Conservation (phyloP, 495 filamentous ascomycete genomes). For the Platismatia glauca region DNA sequence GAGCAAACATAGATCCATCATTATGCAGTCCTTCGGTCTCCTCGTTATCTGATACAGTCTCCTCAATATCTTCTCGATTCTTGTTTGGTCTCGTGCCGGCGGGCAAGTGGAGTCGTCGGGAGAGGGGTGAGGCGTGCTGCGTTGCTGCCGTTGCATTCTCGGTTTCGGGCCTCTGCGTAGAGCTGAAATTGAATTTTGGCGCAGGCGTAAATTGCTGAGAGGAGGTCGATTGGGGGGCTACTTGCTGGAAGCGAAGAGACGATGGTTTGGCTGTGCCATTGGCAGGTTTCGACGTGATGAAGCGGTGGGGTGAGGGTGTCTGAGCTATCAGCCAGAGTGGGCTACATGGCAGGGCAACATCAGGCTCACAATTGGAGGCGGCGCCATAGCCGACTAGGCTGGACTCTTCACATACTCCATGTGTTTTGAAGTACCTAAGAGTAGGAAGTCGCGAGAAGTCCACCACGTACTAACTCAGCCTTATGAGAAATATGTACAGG, state of each 20-base stretch:
- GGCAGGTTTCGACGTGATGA: slow-evolving; percentile 5
- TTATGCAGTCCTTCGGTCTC: background rate
- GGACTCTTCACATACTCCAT: slow-evolving; percentile 1
- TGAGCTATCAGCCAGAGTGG: background rate
- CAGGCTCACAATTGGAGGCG: slow-evolving; percentile 7
- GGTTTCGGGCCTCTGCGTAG: background rate
- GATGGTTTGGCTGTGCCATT: slow-evolving; percentile 3
- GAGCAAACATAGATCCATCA: background rate
- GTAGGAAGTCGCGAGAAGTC: background rate
- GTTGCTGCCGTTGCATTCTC: slow-evolving; percentile 4
- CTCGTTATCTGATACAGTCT: slow-evolving; percentile 8
- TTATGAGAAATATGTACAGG: background rate
- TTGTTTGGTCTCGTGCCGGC: background rate
- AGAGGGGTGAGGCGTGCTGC: background rate
- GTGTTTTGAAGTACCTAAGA: background rate
- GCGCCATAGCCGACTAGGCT: slow-evolving; percentile 2
- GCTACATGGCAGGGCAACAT: background rate
- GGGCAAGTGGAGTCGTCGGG: background rate
- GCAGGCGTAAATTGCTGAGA: slow-evolving; percentile 11
- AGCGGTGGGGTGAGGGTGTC: slow-evolving; percentile 15
- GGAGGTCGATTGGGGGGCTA: background rate
- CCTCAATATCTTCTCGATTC: slow-evolving; percentile 13
- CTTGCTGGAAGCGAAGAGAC: slow-evolving; percentile 13
- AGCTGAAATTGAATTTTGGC: slow-evolving; percentile 12
- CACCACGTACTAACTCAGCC: background rate